Evolutionary conservation across 176 grass and related monocot genomes (phyloP).

Genomic region (Lolium multiflorum): DNA sequence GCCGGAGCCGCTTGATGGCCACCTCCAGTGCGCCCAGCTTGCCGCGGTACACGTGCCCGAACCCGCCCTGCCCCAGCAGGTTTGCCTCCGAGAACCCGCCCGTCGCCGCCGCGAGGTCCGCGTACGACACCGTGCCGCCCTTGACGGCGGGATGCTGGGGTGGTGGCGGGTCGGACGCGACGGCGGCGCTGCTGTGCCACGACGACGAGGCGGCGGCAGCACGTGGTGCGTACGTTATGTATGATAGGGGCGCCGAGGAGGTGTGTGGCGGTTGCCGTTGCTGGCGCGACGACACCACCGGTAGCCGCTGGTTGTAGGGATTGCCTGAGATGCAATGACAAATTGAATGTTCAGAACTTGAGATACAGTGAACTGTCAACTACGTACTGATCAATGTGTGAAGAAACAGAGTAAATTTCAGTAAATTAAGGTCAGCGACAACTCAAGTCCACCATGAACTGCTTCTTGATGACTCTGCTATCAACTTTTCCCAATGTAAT

Average conservation of each 20-base stretch:
- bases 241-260: background rate
- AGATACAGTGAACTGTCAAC: background rate
- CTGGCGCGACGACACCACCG: constrained; percentile 19
- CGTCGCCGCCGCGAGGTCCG: constrained; percentile 62
- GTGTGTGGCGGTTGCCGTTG: background rate
- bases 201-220: background rate
- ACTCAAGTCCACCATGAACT: background rate
- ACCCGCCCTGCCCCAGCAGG: constrained; percentile 86
- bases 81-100: constrained; percentile 71
- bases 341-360: background rate
- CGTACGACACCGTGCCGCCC: constrained; percentile 61
- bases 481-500: background rate
- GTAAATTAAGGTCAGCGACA: background rate
- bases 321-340: constrained; percentile 16
- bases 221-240: constrained; percentile 17
- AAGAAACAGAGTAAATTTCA: background rate
- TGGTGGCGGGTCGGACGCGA: background rate
- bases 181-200: constrained; percentile 1
- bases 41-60: constrained; percentile 84
- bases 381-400: background rate
- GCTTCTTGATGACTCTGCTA: background rate
- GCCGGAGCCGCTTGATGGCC: constrained; percentile 81
- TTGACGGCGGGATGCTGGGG: background rate
- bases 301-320: background rate
- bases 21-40: constrained; percentile 53